phyloP scores from a whole-genome alignment of 73 alveolate species.

The Paramecium octaurelia region DNA sequence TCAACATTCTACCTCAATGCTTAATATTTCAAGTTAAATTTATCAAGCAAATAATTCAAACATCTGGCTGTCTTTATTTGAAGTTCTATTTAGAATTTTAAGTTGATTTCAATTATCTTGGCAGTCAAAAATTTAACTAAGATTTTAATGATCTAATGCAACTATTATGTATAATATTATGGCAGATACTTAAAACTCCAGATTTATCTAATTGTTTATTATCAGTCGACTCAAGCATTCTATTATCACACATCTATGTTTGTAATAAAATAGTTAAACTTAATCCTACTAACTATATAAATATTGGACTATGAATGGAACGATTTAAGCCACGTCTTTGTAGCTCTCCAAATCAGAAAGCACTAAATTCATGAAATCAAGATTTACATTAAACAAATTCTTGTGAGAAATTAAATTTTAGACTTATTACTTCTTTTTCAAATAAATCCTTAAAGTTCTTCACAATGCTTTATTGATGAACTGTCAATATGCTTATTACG shows the following conservation, averaged over 20 bases:
- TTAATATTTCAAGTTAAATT: neutral
- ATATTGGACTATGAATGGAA: neutral
- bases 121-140: neutral
- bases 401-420: neutral
- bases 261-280: neutral
- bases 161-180: neutral
- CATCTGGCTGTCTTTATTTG: neutral
- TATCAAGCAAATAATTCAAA: neutral
- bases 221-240: neutral
- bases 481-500: neutral
- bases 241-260: neutral
- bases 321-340: neutral
- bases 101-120: neutral
- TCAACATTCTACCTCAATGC: neutral
- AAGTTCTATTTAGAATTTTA: neutral
- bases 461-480: neutral
- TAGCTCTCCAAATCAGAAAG: neutral
- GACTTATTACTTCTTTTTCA: slow-evolving; percentile 24
- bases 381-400: neutral
- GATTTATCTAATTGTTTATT: neutral
- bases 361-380: neutral
- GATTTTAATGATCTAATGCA: neutral
- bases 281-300: neutral
- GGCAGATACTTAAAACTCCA: neutral
- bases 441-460: neutral